Percentiles rank a stretch among this genome's conserved stretches.
These are phyloP conservation scores for Aspergillus ellipticus DNA, from an alignment of 495 filamentous ascomycete genomes.

Conservation along the genomic window DNA sequence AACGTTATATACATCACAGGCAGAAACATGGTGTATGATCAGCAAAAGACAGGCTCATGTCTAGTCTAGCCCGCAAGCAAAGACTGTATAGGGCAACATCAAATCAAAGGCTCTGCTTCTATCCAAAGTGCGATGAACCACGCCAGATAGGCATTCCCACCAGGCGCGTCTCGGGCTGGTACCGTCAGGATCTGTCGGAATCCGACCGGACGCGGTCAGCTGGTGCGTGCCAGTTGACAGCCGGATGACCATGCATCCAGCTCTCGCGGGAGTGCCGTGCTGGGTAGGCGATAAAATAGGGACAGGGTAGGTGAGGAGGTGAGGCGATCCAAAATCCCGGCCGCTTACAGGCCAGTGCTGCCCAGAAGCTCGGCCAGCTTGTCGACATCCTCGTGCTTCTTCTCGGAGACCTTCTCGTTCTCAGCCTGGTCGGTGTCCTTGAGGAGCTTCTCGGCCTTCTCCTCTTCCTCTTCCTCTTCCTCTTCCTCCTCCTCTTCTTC, in stretches of 20 bases:
- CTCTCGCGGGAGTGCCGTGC: background rate
- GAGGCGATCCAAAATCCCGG: background rate
- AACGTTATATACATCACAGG: conserved; percentile 10
- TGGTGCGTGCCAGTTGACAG: background rate
- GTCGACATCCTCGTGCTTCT: conserved; percentile 77
- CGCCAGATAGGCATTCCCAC: background rate
- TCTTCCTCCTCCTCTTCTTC: conserved; percentile 67
- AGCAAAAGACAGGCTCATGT: background rate
- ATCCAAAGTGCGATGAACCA: background rate
- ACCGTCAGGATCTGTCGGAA: background rate
- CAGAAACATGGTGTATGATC: background rate
- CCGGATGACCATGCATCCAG: background rate
- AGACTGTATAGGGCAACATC: background rate
- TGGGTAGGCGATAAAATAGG: background rate
- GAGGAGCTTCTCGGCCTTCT: conserved; percentile 53
- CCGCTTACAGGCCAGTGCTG: conserved; percentile 48
- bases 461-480: conserved; percentile 61
- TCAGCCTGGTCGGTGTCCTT: conserved; percentile 72
- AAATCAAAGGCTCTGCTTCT: background rate
- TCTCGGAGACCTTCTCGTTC: conserved; percentile 65
- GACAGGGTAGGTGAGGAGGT: background rate
- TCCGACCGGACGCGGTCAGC: background rate
- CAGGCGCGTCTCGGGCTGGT: background rate
- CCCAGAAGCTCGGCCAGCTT: conserved; percentile 68
- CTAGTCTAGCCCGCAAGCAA: background rate